Conservation (phyloP, 768 basidiomycete genomes). For the Pleurotus eryngii region DNA sequence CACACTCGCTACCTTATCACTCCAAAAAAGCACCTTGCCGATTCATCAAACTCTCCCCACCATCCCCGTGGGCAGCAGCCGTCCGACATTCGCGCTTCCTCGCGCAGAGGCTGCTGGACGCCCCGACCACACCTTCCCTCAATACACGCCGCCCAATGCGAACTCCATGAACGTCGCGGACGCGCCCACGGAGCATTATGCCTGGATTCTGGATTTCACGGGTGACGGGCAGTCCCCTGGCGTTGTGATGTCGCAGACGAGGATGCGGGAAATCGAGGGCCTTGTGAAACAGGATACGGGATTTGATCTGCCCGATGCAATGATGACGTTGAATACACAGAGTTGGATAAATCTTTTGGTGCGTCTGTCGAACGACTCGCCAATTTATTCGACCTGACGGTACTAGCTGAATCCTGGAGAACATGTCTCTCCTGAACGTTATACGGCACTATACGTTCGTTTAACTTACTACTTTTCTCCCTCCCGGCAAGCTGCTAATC, state of each 20-base stretch:
- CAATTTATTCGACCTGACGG: not conserved
- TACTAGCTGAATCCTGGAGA: conserved; percentile 53
- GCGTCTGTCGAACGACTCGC: conserved; percentile 13
- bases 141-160: conserved; percentile 15
- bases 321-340: conserved; percentile 44
- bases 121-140: conserved; percentile 52
- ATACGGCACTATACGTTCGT: conserved; percentile 66
- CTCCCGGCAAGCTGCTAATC: too few relatives aligned
- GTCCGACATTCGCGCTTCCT: conserved; percentile 54
- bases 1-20: conserved; percentile 52
- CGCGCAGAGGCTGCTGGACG: conserved; percentile 28
- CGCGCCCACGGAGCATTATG: conserved; percentile 26
- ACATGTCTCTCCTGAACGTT: conserved; percentile 53
- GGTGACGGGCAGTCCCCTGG: conserved; percentile 48
- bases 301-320: conserved; percentile 34
- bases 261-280: conserved; percentile 70
- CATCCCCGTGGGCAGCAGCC: conserved; percentile 42
- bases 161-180: conserved; percentile 20
- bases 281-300: conserved; percentile 52
- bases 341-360: conserved; percentile 72
- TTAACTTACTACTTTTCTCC: not conserved
- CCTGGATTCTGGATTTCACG: conserved; percentile 77
- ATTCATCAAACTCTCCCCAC: conserved; percentile 38
- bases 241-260: conserved; percentile 68
- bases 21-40: conserved; percentile 22